Percentiles rank a stretch among this genome's conserved stretches.
These are phyloP conservation scores for Candida palmyrensis DNA, from an alignment of 805 yeast species.

Conservation along the genomic window DNA sequence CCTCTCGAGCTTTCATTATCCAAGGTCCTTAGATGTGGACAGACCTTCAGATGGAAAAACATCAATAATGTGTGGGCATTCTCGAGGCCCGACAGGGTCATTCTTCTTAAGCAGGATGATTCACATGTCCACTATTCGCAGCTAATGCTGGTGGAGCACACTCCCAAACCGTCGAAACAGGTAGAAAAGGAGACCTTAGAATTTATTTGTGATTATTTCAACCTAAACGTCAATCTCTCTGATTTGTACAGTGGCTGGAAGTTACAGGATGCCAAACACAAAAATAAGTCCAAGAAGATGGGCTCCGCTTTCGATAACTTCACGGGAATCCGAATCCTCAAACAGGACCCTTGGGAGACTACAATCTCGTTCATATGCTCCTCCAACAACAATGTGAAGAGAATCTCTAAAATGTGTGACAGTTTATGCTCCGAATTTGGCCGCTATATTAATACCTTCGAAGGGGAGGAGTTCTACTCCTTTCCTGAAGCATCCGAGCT, in stretches of 20 bases:
- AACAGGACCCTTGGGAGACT: slow-evolving; percentile 98
- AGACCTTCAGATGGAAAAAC: slow-evolving; percentile 76
- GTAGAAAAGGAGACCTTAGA: slow-evolving; percentile 27
- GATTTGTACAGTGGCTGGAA: slow-evolving; percentile 62
- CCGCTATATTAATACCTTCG: slow-evolving; percentile 43
- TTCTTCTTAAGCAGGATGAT: slow-evolving; percentile 61
- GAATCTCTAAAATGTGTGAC: slow-evolving; percentile 92
- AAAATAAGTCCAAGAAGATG: slow-evolving; percentile 8
- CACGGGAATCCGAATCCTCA: slow-evolving; percentile 74
- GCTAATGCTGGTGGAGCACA: slow-evolving; percentile 18
- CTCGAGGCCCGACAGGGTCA: slow-evolving; percentile 51
- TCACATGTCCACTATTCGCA: slow-evolving; percentile 46
- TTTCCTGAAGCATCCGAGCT: slow-evolving; percentile 69
- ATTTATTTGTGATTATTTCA: slow-evolving; percentile 64
- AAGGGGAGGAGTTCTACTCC: slow-evolving; percentile 55
- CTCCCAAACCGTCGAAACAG: slow-evolving; percentile 6
- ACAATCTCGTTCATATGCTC: slow-evolving; percentile 88
- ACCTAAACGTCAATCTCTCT: slow-evolving; percentile 50
- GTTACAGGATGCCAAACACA: slow-evolving; percentile 45
- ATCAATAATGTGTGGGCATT: slow-evolving; percentile 63
- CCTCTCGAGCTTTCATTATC: slow-evolving; percentile 50
- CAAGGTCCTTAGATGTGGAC: slow-evolving; percentile 77
- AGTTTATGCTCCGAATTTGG: slow-evolving; percentile 71
- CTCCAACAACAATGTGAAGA: slow-evolving; percentile 89
- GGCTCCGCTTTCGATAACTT: slow-evolving; percentile 33